Percentiles rank a stretch among this genome's conserved stretches.
Conservation (phyloP, 345 rosid genomes). For the Citrus mangshanensis region DNA sequence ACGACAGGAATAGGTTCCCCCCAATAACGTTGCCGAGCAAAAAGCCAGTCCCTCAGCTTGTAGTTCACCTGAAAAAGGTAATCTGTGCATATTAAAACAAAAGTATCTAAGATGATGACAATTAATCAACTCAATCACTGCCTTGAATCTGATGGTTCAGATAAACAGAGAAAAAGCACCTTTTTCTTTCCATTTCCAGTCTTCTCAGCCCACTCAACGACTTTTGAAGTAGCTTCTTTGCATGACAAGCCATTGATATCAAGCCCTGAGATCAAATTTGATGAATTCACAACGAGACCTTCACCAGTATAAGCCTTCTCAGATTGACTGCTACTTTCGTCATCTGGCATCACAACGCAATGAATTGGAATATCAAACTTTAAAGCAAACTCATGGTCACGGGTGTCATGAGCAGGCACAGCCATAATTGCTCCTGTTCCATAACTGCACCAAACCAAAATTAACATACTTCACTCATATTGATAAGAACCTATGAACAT, state of each 20-base stretch:
- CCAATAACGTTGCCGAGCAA: conserved; percentile 98
- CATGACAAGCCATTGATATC: conserved; percentile 76
- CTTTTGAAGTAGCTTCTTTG: conserved; percentile 62
- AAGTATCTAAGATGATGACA: not conserved
- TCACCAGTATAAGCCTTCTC: conserved; percentile 58
- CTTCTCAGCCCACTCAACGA: conserved; percentile 80
- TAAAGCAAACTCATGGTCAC: conserved; percentile 81
- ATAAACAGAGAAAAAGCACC: conserved; percentile 38
- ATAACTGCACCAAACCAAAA: conserved; percentile 49
- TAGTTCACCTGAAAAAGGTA: conserved; percentile 62
- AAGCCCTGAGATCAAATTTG: conserved; percentile 53
- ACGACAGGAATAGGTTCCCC: conserved; percentile 95
- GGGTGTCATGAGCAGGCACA: conserved; percentile 87
- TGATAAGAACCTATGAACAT: not conserved
- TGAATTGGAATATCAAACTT: conserved; percentile 68
- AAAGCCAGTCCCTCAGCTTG: conserved; percentile 97
- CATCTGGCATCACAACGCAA: conserved; percentile 60
- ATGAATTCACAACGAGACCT: conserved; percentile 63
- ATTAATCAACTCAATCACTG: not conserved
- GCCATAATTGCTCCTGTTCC: conserved; percentile 99
- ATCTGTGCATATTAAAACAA: not conserved
- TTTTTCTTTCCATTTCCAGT: conserved; percentile 81
- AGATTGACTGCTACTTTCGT: conserved; percentile 36
- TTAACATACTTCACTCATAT: conserved; percentile 1
- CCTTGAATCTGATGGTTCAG: not conserved